A percentile compares a stretch with the other conserved stretches of the same genome.
Evolutionary conservation across 2,329 filamentous ascomycete genomes (phyloP).

Genomic region (Phyllosticta citrichinensis): DNA sequence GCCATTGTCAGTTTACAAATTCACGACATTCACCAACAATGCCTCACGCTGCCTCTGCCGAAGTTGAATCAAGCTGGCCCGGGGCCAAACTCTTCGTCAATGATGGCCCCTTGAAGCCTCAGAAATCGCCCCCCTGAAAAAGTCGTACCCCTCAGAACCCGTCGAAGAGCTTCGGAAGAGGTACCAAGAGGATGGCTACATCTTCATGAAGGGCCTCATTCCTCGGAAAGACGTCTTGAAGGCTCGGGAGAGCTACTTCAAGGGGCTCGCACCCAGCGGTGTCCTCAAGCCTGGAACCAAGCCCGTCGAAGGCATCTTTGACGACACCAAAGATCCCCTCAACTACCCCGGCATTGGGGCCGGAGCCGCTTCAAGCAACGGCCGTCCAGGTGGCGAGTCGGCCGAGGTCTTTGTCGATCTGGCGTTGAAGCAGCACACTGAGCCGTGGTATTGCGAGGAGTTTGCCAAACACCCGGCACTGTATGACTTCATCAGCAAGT

Average conservation of each 20-base stretch:
- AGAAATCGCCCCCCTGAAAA: constrained; percentile 33
- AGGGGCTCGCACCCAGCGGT: constrained; percentile 43
- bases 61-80: constrained; percentile 13
- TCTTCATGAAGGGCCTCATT: constrained; percentile 46
- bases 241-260: constrained; percentile 45
- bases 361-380: constrained; percentile 29
- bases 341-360: constrained; percentile 47
- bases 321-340: constrained; percentile 30
- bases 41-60: constrained; percentile 24
- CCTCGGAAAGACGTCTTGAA: constrained; percentile 44
- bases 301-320: constrained; percentile 46
- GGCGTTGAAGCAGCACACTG: constrained; percentile 44
- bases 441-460: constrained; percentile 23
- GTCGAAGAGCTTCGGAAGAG: constrained; percentile 39
- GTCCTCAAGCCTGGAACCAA: constrained; percentile 45
- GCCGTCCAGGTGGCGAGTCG: constrained; percentile 25
- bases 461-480: constrained; percentile 46
- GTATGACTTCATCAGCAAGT: constrained; percentile 38
- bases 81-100: constrained; percentile 32
- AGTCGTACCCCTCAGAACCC: constrained; percentile 35
- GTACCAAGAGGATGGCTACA: constrained; percentile 42
- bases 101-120: constrained; percentile 37
- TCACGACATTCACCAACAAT: constrained; percentile 21
- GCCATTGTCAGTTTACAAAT: neutral
- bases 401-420: constrained; percentile 39